These are phyloP conservation scores for Globisporangium radiosum DNA, from an alignment of 352 stramenopile genomes.

Conservation along the genomic window DNA sequence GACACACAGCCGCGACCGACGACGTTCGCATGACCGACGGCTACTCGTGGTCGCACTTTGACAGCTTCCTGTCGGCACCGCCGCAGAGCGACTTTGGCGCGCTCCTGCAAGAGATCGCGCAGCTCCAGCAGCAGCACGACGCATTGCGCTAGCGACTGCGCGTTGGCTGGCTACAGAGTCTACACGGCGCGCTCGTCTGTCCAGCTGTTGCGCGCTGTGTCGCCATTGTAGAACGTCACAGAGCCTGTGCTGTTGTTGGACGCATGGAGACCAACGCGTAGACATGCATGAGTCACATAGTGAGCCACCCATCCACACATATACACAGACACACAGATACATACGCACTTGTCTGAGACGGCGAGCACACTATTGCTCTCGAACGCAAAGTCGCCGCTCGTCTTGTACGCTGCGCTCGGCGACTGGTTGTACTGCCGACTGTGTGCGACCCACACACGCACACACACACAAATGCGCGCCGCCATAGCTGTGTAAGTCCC, in stretches of 20 bases:
- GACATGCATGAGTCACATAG: neutral
- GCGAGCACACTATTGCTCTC: conserved; percentile 40
- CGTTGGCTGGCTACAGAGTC: too few species aligned
- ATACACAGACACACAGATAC: neutral
- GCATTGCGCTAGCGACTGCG: conserved; percentile 12
- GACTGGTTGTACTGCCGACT: conserved; percentile 10
- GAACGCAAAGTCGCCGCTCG: conserved; percentile 65
- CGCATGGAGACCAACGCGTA: neutral
- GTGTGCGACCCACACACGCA: neutral
- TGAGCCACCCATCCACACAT: neutral
- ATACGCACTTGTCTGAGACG: conserved; percentile 67
- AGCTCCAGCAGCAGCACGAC: conserved; percentile 26
- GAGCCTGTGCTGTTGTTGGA: conserved; percentile 26
- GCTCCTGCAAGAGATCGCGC: conserved; percentile 64
- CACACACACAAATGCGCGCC: neutral
- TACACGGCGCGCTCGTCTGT: conserved; percentile 14
- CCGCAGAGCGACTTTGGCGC: conserved; percentile 37
- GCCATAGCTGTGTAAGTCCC: too few species aligned
- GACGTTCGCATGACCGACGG: conserved; percentile 53
- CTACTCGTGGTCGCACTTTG: conserved; percentile 80
- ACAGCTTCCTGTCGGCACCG: conserved; percentile 48
- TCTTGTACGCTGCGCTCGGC: conserved; percentile 46
- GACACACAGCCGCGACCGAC: conserved; percentile 18
- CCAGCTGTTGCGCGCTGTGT: conserved; percentile 1
- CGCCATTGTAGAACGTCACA: conserved; percentile 47